Conservation (phyloP, 371 early-diverging fungal species). For the Zopfochytrium polystomum region DNA sequence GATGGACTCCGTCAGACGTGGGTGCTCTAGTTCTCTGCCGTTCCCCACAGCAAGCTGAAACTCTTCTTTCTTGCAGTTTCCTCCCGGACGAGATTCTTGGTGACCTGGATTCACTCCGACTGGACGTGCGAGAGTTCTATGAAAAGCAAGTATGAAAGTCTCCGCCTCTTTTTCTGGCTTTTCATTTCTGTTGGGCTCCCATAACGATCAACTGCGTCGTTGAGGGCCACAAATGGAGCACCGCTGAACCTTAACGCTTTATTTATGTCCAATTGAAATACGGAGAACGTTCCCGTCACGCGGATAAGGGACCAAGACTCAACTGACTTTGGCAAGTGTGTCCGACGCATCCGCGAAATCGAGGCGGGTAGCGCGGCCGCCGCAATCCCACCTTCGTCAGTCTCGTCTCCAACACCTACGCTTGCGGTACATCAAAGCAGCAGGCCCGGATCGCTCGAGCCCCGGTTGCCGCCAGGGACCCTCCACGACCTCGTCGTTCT, state of each 20-base stretch:
- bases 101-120: slow-evolving; percentile 79
- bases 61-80: slow-evolving; percentile 43
- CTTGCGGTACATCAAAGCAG: no score
- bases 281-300: no score
- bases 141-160: slow-evolving; percentile 40
- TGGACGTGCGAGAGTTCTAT: slow-evolving; percentile 67
- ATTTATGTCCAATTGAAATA: no score
- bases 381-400: no score
- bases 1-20: slow-evolving; percentile 51
- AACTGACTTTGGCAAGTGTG: slow-evolving; percentile 87
- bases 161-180: no score
- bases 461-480: no score
- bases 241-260: no score
- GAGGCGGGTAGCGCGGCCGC: slow-evolving; percentile 2
- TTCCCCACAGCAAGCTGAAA: background rate
- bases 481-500: slow-evolving; percentile 64
- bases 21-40: background rate
- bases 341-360: slow-evolving; percentile 10
- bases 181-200: no score
- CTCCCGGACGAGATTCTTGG: slow-evolving; percentile 79
- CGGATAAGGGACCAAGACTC: slow-evolving; percentile 72
- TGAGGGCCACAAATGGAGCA: no score
- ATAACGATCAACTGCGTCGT: no score
- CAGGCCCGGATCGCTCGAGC: no score
- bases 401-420: no score